A percentile compares a stretch with the other conserved stretches of the same genome.
Conservation (phyloP, 2,329 filamentous ascomycete genomes). For the Penicillium olsonii region DNA sequence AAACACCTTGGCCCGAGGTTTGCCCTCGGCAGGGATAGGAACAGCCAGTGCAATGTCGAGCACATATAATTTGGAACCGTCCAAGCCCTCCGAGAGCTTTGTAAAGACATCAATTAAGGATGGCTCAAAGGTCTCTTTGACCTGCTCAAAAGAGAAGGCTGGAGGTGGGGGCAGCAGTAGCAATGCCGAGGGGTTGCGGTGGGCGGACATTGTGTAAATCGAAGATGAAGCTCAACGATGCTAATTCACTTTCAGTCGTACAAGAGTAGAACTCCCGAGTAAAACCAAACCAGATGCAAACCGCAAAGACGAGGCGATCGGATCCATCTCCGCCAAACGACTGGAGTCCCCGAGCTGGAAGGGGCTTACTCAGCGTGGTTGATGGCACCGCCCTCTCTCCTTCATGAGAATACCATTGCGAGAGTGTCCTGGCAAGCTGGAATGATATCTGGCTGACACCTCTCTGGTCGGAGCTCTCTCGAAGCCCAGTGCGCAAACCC, state of each 20-base stretch:
- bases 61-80: slow-evolving; percentile 35
- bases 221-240: too few species aligned
- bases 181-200: slow-evolving; percentile 42
- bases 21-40: slow-evolving; percentile 53
- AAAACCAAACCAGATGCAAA: background rate
- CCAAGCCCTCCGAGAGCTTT: slow-evolving; percentile 45
- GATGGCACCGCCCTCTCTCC: slow-evolving; percentile 4
- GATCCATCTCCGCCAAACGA: slow-evolving; percentile 10
- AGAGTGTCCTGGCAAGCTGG: slow-evolving; percentile 41
- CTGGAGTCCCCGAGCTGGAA: too few species aligned
- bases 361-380: slow-evolving; percentile 4
- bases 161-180: slow-evolving; percentile 65
- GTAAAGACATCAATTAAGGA: slow-evolving; percentile 58
- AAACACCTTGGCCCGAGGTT: slow-evolving; percentile 63
- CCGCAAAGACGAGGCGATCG: background rate
- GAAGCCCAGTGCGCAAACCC: slow-evolving; percentile 37
- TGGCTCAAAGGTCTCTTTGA: slow-evolving; percentile 63
- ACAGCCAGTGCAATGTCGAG: slow-evolving; percentile 65
- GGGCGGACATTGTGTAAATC: slow-evolving; percentile 26
- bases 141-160: slow-evolving; percentile 52
- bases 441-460: slow-evolving; percentile 9
- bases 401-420: slow-evolving; percentile 22
- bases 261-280: background rate
- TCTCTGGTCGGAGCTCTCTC: slow-evolving; percentile 47
- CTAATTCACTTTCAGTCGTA: too few species aligned